Evolutionary conservation across 352 stramenopile genomes (phyloP), one percentile per base, ranked within the genome.

Genomic region (Phytopythium chamaehyphon): DNA sequence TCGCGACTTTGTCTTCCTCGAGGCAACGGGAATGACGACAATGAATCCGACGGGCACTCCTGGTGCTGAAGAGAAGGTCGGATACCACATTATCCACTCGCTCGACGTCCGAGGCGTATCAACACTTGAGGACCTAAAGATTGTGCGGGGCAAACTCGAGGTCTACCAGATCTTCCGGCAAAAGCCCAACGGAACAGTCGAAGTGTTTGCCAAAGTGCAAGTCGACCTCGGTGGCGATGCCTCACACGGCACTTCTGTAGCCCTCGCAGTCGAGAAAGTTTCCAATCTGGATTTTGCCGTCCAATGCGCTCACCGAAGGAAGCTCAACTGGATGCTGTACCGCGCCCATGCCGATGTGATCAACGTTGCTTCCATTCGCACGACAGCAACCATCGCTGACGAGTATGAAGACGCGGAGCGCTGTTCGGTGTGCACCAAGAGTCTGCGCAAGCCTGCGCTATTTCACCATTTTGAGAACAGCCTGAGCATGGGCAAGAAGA

Each of bases 41-140:
- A 70, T 56, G 6, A 49, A 49, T 10, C 43, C 43, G 6, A 39
- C 43, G 7, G 43, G 26, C 0, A 60, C 24, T 23, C 40, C 36
- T 1, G 57, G 46, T 8, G 54, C 53, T 0, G 65, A 69, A 2
- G 60, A 79, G 28, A 40, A 52, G 18, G 53, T 83, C 21, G 72
- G 72, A 3, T 79, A 70, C 55, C 69, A 76, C 26, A 71, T 79
- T 37, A 51, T 77, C 42, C 69, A 83, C 51, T 79, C 69, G 9
- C 42, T 83, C 1, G 69, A 79, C 38, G 52, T 83, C 24, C 40
- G 55, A 12, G 68, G 61, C 8, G 71, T 67, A 5, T 61, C 72
- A 0, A 51, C 64, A 28, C 59, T 83, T 1, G 55, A 33, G 24
- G 57, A 61, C 33, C 61, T 59, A 24, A 74, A 77, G n/a, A 35